Base-by-base conservation (phyloP, 2,329 filamentous ascomycete species). In the Botryosphaeria dothidea region DNA sequence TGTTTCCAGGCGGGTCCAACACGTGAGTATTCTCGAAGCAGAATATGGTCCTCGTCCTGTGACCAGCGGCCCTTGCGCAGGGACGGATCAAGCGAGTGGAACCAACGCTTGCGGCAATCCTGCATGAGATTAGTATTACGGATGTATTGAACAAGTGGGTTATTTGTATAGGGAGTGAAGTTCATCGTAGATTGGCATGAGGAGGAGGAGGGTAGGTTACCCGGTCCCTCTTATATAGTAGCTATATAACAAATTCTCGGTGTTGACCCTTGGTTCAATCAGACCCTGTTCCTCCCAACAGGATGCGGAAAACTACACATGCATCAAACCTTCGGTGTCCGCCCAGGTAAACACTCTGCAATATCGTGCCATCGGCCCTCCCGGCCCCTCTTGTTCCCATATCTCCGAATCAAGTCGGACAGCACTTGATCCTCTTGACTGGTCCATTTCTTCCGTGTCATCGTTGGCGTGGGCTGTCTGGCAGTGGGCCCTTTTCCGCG, bases 61-160 rank as follows among this genome's bases (percentile, higher is more conserved):
- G 49, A 34, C 27, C 49, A 52, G 19, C 27, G 49, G 6, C 49
- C 49, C n/a, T 52, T 52, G 13, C 49, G 49, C 3, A 52, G 49
- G 13, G 49, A 52, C 9, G 49, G 49, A 21, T 52, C 49, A 21
- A 52, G 49, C 17, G 49, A 52, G 29, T 52, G 49, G 29, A 52
- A 52, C 49, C 49, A 52, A 13, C 49, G 49, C 29, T 52, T 52
- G n/a, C 49, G 49, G 21, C 49, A 52, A 23, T 52, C 49, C 49
- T 52, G 29, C 27, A 34, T 15, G 11, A 11, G 17, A 15, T 34
- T 36, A n/a, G 19, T 25, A 21, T 49, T n/a, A n/a, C n/a, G n/a
- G n/a, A n/a, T n/a, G n/a, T n/a, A n/a, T n/a, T n/a, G n/a, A n/a
- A n/a, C n/a, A n/a, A n/a, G n/a, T n/a, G n/a, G n/a, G n/a, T n/a